Evolutionary conservation across 345 rosid species (phyloP).

Genomic region (Aegle marmelos): DNA sequence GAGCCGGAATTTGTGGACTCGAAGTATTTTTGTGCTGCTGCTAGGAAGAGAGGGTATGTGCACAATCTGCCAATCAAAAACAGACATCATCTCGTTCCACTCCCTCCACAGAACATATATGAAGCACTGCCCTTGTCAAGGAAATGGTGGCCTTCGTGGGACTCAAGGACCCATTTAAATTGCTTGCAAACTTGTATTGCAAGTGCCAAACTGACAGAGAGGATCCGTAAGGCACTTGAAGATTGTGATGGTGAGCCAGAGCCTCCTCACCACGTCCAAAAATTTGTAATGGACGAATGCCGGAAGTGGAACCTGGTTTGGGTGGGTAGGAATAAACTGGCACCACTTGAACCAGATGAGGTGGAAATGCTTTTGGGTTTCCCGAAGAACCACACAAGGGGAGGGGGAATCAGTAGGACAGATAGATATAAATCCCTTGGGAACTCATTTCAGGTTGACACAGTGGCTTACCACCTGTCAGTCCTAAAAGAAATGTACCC

Average conservation of each 20-base stretch:
- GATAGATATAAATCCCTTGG: constrained; percentile 87
- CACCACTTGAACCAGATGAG: constrained; percentile 90
- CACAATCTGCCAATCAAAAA: constrained; percentile 74
- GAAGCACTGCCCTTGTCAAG: constrained; percentile 74
- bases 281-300: constrained; percentile 60
- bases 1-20: constrained; percentile 91
- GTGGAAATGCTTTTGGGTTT: constrained; percentile 87
- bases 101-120: constrained; percentile 56
- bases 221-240: constrained; percentile 66
- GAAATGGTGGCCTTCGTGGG: constrained; percentile 97
- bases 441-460: constrained; percentile 94
- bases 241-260: constrained; percentile 54
- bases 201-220: constrained; percentile 70
- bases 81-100: constrained; percentile 69
- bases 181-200: constrained; percentile 69
- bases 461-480: constrained; percentile 88
- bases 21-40: constrained; percentile 73
- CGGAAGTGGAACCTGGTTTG: constrained; percentile 89
- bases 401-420: constrained; percentile 87
- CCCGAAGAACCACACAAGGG: constrained; percentile 88
- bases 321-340: constrained; percentile 87
- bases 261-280: constrained; percentile 51
- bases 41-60: constrained; percentile 85
- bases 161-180: constrained; percentile 67
- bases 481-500: constrained; percentile 64